Base-by-base conservation (phyloP, 441 rosid genomes). In the Daphne laureola region DNA sequence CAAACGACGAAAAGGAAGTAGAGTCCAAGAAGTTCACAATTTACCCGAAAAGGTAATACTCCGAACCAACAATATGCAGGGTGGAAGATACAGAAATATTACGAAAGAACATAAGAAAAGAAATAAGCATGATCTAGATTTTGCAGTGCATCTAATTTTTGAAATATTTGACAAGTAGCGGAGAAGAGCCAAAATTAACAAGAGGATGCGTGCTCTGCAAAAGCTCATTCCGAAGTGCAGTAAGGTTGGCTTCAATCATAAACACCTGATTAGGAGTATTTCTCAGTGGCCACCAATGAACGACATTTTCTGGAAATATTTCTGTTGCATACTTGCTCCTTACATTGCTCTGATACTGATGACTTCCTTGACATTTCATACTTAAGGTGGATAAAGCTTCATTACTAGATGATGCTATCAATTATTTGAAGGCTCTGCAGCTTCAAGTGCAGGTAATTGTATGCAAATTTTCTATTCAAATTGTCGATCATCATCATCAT, bases 181-280 rank as follows among this genome's bases (percentile, higher is more conserved):
- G 58, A 59, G 77, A 72, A 70, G 83, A 72, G 65, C 71, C 41
- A 57, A 72, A 43, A 65, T 78, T 67, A 71, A 73, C 62, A 54
- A 63, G 38, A 81, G 71, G 74, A 73, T 81, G 78, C 73, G 73
- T 53, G 68, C 62, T 61, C 55, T 81, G 49, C 76, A 70, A 17
- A 59, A 69, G 41, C 80, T 81, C 47, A 52, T 81, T 50, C 87
- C 87, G n/a, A 73, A 78, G 25, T 75, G 81, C 66, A 67, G 67
- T 57, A 75, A 75, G 85, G 82, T 76, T 64, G 2, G 59, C 46
- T 17, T 41, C 25, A 21, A 21, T 21, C 25, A 21, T 2, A 21
- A 21, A 0, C 25, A 21, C 25, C 25, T 21, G 25, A 21, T 21
- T 21, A 21, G n/a, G n/a, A n/a, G 15, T 17, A 9, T 36, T 53